Conservation (phyloP, 805 yeast genomes). For the Kazachstania taianensis region DNA sequence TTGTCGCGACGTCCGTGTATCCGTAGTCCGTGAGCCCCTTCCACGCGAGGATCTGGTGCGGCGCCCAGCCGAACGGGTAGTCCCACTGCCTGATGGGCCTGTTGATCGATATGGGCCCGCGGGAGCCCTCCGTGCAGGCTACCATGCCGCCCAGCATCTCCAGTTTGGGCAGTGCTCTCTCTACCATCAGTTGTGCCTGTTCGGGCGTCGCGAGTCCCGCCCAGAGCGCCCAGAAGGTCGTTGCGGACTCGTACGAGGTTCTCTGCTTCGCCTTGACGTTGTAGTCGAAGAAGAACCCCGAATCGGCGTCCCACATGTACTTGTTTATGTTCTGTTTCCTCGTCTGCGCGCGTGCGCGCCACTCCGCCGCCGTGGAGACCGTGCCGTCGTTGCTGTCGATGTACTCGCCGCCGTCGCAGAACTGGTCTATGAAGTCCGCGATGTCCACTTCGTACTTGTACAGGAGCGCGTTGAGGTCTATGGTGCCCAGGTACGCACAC, state of each 20-base stretch:
- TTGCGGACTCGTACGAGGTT: slow-evolving; percentile 70
- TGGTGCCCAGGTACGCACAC: slow-evolving; percentile 83
- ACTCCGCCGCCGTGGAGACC: slow-evolving; percentile 39
- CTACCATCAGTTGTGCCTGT: slow-evolving; percentile 58
- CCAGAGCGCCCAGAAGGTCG: slow-evolving; percentile 91
- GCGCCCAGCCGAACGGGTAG: slow-evolving; percentile 97
- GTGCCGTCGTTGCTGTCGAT: slow-evolving; percentile 30
- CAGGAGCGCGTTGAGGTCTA: slow-evolving; percentile 75
- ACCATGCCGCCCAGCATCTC: slow-evolving; percentile 87
- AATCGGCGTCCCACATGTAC: slow-evolving; percentile 75
- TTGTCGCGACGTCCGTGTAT: slow-evolving; percentile 47
- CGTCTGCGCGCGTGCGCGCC: slow-evolving; percentile 48
- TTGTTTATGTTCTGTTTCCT: slow-evolving; percentile 50
- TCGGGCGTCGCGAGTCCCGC: slow-evolving; percentile 54
- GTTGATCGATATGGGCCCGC: slow-evolving; percentile 59
- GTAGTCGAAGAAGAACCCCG: slow-evolving; percentile 77
- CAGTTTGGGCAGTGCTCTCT: slow-evolving; percentile 50
- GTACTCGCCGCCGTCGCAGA: slow-evolving; percentile 41
- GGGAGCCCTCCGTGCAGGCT: slow-evolving; percentile 64
- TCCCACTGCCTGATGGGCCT: slow-evolving; percentile 97
- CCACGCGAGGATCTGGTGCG: slow-evolving; percentile 95
- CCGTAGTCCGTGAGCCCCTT: slow-evolving; percentile 70
- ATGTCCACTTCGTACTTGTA: slow-evolving; percentile 89
- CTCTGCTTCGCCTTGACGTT: slow-evolving; percentile 48
- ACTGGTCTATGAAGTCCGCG: slow-evolving; percentile 46